Evolutionary conservation across 2,329 filamentous ascomycete species (phyloP).

Genomic region (Paraconiothyrium sp.): DNA sequence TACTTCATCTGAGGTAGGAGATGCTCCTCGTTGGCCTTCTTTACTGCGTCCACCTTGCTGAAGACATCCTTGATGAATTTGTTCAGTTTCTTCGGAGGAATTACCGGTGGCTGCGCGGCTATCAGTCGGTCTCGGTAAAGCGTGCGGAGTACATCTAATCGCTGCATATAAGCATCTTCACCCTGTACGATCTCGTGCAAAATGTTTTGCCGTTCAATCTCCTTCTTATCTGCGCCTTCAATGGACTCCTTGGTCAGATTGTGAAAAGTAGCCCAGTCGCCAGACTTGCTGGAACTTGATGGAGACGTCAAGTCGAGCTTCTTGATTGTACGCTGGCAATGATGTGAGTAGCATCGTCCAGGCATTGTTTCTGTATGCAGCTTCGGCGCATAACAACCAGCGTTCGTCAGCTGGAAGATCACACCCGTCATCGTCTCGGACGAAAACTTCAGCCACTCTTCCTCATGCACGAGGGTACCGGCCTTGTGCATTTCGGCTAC

Average conservation of each 20-base stretch:
- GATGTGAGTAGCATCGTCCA: constrained; percentile 89
- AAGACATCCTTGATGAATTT: constrained; percentile 88
- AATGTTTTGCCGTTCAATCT: constrained; percentile 91
- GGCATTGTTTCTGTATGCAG: constrained; percentile 74
- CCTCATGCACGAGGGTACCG: constrained; percentile 82
- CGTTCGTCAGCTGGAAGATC: constrained; percentile 89
- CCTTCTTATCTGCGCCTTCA: constrained; percentile 79
- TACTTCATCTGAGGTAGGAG: constrained; percentile 95
- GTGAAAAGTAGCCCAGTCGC: constrained; percentile 93
- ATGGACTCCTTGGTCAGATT: constrained; percentile 80
- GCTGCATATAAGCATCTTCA: constrained; percentile 89
- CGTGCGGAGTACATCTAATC: constrained; percentile 83
- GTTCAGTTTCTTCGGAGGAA: constrained; percentile 78
- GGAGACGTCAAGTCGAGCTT: constrained; percentile 89
- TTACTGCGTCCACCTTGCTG: constrained; percentile 87
- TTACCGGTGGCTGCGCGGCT: constrained; percentile 78
- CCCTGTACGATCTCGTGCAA: constrained; percentile 94
- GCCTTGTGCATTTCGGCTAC: constrained; percentile 81
- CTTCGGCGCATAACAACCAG: constrained; percentile 88
- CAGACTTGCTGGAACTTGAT: constrained; percentile 69
- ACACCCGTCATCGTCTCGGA: constrained; percentile 84
- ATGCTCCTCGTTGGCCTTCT: constrained; percentile 91
- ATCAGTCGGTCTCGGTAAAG: constrained; percentile 86
- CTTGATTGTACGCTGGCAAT: constrained; percentile 92
- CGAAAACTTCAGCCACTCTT: constrained; percentile 98